Base-by-base conservation (phyloP, 2,329 filamentous ascomycete species). In the Rosellinia necatrix region DNA sequence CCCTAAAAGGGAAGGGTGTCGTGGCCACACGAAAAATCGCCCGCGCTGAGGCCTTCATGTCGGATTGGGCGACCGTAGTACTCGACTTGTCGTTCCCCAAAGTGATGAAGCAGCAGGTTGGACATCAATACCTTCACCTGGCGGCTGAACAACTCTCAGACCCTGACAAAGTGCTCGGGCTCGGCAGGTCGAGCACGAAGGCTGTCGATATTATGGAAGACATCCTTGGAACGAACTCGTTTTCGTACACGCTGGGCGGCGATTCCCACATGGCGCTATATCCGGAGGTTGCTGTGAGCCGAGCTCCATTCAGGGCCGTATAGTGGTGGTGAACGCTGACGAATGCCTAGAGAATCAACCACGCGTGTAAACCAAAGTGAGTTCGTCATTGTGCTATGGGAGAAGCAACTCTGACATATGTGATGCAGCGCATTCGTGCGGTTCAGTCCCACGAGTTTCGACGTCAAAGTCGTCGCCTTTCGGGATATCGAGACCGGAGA, bases 291-390 rank as follows among this genome's bases (percentile, higher is more conserved):
- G 52, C 66, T 9, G 66, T 68, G 37, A 61, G 63, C 55, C 17
- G 7, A 25, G 40, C 17, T 5, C 9, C 8, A 17, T 9, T 5
- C 12, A 13, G n/a, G 27, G 8, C 8, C 22, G n/a, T 7, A 15
- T 6, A 1, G 30, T 34, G 27, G 17, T 21, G 4, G 2, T 51
- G 34, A 58, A 29, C 40, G 41, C 58, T 67, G 19, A 64, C 38
- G 6, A 8, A 21, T 3, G 37, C 32, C 12, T 19, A 67, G 66
- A 62, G 66, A 49, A 59, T 67, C 22, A 74, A 74, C 48, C 72
- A 74, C 37, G 71, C 64, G 3, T 74, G 71, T 44, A 69, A 63
- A 12, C 71, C 72, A 43, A 73, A 72, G 71, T 73, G 58, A 61
- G 71, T 62, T 9, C 21, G 24, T 17, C 17, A 4, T 17, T 5